These are phyloP conservation scores for Hanseniaspora lindneri DNA, from an alignment of 805 yeast genomes.

Conservation along the genomic window DNA sequence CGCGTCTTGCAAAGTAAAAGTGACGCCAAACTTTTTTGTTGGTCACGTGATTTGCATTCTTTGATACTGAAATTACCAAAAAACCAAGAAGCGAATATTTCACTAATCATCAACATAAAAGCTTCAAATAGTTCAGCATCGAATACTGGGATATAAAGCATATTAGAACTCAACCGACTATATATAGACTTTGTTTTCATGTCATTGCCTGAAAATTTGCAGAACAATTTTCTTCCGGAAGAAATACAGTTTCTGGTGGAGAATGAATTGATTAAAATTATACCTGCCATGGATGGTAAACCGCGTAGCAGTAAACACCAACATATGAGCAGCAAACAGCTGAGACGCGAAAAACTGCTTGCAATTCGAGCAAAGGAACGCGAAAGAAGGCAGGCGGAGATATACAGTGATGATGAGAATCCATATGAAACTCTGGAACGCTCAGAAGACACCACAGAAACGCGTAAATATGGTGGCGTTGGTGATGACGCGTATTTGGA, in stretches of 20 bases:
- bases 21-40: too few species aligned
- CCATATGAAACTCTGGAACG: not conserved
- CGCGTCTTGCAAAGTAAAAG: too few species aligned
- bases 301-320: conserved; percentile 15
- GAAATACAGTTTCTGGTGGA: conserved; percentile 82
- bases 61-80: too few species aligned
- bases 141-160: too few species aligned
- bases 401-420: conserved; percentile 15
- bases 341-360: not conserved
- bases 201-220: conserved; percentile 51
- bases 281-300: conserved; percentile 49
- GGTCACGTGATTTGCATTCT: too few species aligned
- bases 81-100: too few species aligned
- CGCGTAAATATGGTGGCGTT: not conserved
- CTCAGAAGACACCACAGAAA: not conserved
- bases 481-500: too few species aligned
- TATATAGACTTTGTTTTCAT: conserved; percentile 27
- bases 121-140: too few species aligned
- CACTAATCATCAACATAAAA: too few species aligned
- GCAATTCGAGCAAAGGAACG: not conserved
- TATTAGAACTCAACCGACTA: not conserved
- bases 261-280: conserved; percentile 55
- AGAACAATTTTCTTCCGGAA: conserved; percentile 51
- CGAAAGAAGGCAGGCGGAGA: not conserved
- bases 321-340: not conserved